These are phyloP conservation scores for Colletotrichum gloeosporioides DNA, from an alignment of 2,329 filamentous ascomycete genomes.

Conservation along the genomic window DNA sequence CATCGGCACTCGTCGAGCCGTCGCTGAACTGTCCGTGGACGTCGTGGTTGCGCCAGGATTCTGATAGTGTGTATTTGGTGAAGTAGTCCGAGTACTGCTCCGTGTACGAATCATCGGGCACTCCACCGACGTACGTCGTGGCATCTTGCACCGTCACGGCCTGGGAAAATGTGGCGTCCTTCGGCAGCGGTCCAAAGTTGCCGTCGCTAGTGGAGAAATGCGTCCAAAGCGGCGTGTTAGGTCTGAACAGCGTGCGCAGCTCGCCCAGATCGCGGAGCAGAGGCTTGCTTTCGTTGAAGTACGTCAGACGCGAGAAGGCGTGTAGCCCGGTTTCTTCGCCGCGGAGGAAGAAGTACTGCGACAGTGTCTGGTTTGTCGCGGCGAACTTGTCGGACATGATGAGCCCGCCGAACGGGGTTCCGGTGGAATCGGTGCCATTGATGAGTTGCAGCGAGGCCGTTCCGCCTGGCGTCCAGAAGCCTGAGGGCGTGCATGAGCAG, in stretches of 20 bases:
- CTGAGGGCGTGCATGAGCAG: slow-evolving; percentile 65
- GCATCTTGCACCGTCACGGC: slow-evolving; percentile 65
- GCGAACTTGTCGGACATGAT: slow-evolving; percentile 64
- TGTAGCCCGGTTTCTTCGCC: slow-evolving; percentile 69
- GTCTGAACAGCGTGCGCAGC: slow-evolving; percentile 65
- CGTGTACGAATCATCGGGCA: slow-evolving; percentile 60
- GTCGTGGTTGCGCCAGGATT: slow-evolving; percentile 62
- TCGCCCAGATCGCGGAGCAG: slow-evolving; percentile 65
- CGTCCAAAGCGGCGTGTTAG: slow-evolving; percentile 65
- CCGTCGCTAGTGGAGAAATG: slow-evolving; percentile 63
- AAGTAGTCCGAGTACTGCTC: slow-evolving; percentile 64
- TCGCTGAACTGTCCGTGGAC: slow-evolving; percentile 57
- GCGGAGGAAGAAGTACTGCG: slow-evolving; percentile 70
- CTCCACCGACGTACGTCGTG: slow-evolving; percentile 65
- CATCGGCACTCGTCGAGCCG: slow-evolving; percentile 47
- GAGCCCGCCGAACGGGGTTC: slow-evolving; percentile 61
- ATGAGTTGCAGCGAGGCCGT: slow-evolving; percentile 51
- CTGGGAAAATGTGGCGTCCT: slow-evolving; percentile 44
- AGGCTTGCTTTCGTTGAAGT: slow-evolving; percentile 61
- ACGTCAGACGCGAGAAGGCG: slow-evolving; percentile 64
- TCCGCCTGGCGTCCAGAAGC: slow-evolving; percentile 63
- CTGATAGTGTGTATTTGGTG: slow-evolving; percentile 69
- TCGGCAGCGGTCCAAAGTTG: slow-evolving; percentile 52
- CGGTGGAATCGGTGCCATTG: slow-evolving; percentile 51
- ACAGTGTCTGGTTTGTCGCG: slow-evolving; percentile 61